Evolutionary conservation across 139 green algal genomes (phyloP).

Genomic region (Chlorella sorokiniana): DNA sequence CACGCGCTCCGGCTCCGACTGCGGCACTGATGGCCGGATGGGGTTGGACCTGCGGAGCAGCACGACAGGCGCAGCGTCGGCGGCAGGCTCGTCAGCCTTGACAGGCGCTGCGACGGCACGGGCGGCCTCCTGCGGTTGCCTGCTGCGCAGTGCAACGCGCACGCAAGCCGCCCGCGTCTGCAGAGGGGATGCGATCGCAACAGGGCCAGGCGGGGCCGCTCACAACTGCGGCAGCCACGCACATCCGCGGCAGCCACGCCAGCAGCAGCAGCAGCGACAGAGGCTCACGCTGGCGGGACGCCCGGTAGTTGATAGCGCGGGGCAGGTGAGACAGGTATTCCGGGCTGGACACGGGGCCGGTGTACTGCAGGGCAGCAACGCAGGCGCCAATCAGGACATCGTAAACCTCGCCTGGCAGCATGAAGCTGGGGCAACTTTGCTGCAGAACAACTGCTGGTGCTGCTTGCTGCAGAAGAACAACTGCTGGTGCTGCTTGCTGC

Average conservation of each 20-base stretch:
- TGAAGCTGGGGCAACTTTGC: neutral
- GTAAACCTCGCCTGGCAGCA: neutral
- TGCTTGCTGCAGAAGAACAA: too few relatives aligned
- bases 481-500: too few relatives aligned
- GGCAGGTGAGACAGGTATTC: constrained; percentile 49
- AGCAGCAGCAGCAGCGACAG: neutral
- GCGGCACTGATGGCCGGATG: constrained; percentile 61
- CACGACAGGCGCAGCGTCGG: neutral
- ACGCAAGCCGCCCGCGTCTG: too few relatives aligned
- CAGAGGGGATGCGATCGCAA: too few relatives aligned
- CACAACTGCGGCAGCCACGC: neutral
- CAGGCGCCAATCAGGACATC: neutral
- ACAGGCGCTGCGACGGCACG: too few relatives aligned
- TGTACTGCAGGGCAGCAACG: constrained; percentile 35
- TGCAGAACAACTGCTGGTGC: neutral
- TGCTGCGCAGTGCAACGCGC: too few relatives aligned
- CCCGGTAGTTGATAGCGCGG: constrained; percentile 39
- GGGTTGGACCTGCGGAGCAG: constrained; percentile 59
- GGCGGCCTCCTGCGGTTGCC: too few relatives aligned
- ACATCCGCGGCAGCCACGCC: neutral
- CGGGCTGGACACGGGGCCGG: constrained; percentile 41
- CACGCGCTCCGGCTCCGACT: constrained; percentile 59
- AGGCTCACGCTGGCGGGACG: constrained; percentile 41
- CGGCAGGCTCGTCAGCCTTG: too few relatives aligned
- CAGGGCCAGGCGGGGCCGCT: too few relatives aligned